Evolutionary conservation across 2,329 filamentous ascomycete species (phyloP).

Genomic region (Aspergillus tanneri): DNA sequence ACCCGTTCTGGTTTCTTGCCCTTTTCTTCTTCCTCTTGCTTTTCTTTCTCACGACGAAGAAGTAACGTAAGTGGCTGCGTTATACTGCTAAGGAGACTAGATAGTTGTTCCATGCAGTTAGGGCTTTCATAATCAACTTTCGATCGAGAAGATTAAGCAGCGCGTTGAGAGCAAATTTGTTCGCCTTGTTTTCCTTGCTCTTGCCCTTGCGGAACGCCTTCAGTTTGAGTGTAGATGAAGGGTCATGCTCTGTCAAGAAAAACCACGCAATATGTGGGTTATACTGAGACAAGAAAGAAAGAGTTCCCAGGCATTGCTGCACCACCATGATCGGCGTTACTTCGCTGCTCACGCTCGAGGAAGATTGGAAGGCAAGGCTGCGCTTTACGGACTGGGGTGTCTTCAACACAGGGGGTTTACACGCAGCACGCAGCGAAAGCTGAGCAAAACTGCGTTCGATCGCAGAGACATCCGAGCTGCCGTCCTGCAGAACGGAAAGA

Average conservation of each 20-base stretch:
- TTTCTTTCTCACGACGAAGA: constrained; percentile 81
- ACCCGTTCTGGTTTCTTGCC: constrained; percentile 37
- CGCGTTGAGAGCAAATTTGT: constrained; percentile 89
- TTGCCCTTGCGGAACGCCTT: constrained; percentile 81
- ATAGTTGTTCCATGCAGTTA: constrained; percentile 92
- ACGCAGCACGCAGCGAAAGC: constrained; percentile 85
- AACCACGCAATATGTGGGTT: constrained; percentile 86
- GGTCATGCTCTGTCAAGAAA: constrained; percentile 93
- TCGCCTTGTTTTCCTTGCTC: constrained; percentile 76
- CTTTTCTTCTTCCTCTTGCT: constrained; percentile 46
- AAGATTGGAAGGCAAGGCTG: constrained; percentile 61
- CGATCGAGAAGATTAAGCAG: constrained; percentile 84
- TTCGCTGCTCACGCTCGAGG: constrained; percentile 67
- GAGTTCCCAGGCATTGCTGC: constrained; percentile 85
- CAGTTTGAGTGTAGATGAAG: constrained; percentile 72
- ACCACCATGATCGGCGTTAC: constrained; percentile 93
- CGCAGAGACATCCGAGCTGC: constrained; percentile 86
- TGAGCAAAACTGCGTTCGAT: constrained; percentile 95
- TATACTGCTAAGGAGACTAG: constrained; percentile 80
- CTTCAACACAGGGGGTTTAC: constrained; percentile 72
- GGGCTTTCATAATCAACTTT: constrained; percentile 94
- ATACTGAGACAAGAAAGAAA: constrained; percentile 78
- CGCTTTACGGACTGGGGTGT: constrained; percentile 80
- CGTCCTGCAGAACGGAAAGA: constrained; percentile 91
- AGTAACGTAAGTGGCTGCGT: constrained; percentile 80